These are phyloP conservation scores for Trichoderma harzianum DNA, from an alignment of 2,329 filamentous ascomycete species.

Conservation along the genomic window DNA sequence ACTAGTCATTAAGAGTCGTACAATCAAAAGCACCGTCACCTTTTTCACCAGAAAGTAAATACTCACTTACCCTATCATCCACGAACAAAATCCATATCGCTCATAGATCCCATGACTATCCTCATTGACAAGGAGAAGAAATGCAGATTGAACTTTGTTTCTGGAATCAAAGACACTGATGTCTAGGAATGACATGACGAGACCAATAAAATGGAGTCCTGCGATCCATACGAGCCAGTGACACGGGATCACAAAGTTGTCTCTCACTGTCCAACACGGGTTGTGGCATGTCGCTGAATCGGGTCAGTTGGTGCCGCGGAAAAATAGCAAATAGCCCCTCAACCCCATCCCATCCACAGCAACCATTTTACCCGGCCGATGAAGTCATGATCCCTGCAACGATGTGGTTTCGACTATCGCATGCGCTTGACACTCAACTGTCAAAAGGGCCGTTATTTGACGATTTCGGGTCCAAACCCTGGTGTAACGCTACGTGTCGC, in stretches of 20 bases:
- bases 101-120: neutral
- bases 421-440: neutral
- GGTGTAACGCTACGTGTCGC: neutral
- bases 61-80: neutral
- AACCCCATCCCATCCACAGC: neutral
- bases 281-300: neutral
- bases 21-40: neutral
- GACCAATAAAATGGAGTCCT: neutral
- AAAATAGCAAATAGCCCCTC: neutral
- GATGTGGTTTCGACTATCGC: neutral
- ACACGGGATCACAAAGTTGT: neutral
- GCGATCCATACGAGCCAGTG: neutral
- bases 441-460: neutral
- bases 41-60: neutral
- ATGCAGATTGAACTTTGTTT: neutral
- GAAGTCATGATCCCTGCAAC: neutral
- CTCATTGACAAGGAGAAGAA: neutral
- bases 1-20: neutral
- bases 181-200: neutral
- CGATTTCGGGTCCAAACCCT: neutral
- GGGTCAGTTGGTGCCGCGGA: neutral
- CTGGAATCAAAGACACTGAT: neutral
- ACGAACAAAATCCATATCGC: neutral
- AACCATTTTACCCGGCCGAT: conserved; percentile 3
- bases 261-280: neutral